A percentile compares a stretch with the other conserved stretches of the same genome.
Evolutionary conservation across 352 stramenopile species (phyloP).

Genomic region (Globisporangium irregulare): DNA sequence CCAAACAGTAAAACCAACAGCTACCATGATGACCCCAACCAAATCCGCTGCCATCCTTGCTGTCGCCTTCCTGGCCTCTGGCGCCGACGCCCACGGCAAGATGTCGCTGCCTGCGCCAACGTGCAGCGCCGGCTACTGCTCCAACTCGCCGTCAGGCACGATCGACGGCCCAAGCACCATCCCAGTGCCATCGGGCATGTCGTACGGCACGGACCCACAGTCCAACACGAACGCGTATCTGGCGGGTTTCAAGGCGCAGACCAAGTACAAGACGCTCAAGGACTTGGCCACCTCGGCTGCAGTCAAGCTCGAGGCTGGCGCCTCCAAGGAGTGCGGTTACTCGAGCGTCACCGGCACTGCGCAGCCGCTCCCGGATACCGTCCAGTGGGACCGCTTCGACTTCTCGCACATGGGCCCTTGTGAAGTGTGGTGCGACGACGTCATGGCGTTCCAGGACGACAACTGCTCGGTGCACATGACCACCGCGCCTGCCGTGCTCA

Average conservation of each 20-base stretch:
- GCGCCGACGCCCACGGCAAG: slow-evolving; percentile 38
- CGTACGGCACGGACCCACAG: slow-evolving; percentile 26
- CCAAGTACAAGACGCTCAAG: slow-evolving; percentile 44
- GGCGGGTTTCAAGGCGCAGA: slow-evolving; percentile 23
- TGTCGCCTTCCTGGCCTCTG: slow-evolving; percentile 19
- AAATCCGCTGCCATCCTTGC: slow-evolving; percentile 22
- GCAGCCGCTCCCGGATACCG: slow-evolving; percentile 30
- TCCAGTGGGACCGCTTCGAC: slow-evolving; percentile 41
- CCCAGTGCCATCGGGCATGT: slow-evolving; percentile 38
- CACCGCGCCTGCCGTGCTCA: slow-evolving; percentile 25
- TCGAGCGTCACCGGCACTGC: slow-evolving; percentile 29
- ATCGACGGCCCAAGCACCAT: slow-evolving; percentile 38
- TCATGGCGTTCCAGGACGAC: slow-evolving; percentile 34
- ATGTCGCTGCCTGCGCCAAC: slow-evolving; percentile 42
- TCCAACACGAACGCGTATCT: slow-evolving; percentile 27
- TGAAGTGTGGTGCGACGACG: slow-evolving; percentile 52
- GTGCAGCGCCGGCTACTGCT: slow-evolving; percentile 29
- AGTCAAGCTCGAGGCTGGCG: slow-evolving; percentile 26
- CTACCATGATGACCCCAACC: slow-evolving; percentile 33
- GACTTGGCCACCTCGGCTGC: slow-evolving; percentile 39
- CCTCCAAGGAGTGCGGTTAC: slow-evolving; percentile 40
- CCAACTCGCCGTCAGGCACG: slow-evolving; percentile 38
- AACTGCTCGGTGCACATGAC: slow-evolving; percentile 41
- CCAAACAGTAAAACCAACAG: neutral
- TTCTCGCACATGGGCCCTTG: slow-evolving; percentile 39